Evolutionary conservation across 345 rosid genomes (phyloP), one percentile per base, ranked within the genome.

Genomic region (Aegle marmelos): DNA sequence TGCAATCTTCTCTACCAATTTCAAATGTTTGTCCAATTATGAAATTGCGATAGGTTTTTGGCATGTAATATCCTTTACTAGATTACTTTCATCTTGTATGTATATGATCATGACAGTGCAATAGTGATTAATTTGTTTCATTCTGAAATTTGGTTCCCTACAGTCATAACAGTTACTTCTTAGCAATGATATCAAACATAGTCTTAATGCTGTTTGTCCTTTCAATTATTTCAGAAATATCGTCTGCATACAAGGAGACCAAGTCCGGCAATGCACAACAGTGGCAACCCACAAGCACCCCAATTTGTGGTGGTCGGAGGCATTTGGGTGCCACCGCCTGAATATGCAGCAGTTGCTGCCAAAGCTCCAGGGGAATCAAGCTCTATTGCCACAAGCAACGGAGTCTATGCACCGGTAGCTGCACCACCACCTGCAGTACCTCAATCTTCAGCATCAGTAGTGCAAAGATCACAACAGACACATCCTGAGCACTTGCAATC

Each of bases 261-360:
- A 61, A 83, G 85, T 54, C 85, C 85, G 11, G 7, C 86, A 7
- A 78, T 87, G 48, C 93, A 88, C 68, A 83, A 76, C 68, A 85
- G 45, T 54, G 79, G 56, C 81, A 88, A 79, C 68, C 61, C 87
- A 8, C 96, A 87, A 83, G 86, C 83, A 66, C 97, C 98, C 3
- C 99, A 93, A 56, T 89, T 93, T 62, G 89, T 93, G 75, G 97
- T 95, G 81, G 96, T 95, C 2, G 95, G 98, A 61, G 97, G 98
- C 45, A 87, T 95, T 70, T 95, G 99, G 99, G 88, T 95, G 37
- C 92, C 88, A 2, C 89, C 97, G 4, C 82, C 88, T 3, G 97
- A 88, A 22, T 91, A 90, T 30, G 81, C 88, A 45, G 78, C 91
- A 11, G 82, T 81, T 74, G 76, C 91, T 3, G 80, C 79, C 73